Evolutionary conservation across 2,329 filamentous ascomycete species (phyloP), one percentile per base, ranked within the genome.

Genomic region (Aaosphaeria pasadenensis): DNA sequence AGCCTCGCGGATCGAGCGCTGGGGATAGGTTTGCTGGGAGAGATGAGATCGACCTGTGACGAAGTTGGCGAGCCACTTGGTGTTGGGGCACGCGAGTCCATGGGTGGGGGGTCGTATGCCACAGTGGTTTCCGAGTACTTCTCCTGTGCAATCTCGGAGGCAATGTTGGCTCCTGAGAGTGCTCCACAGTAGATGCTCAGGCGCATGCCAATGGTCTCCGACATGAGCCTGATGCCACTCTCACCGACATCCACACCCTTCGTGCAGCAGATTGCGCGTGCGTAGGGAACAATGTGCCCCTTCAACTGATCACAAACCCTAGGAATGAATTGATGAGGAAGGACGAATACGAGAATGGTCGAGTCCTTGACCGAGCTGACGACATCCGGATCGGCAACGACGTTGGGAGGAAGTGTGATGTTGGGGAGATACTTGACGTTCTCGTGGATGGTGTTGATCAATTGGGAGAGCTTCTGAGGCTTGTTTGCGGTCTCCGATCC

Each of bases 41-140:
- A 70, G 54, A 79, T 77, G 13, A 82, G 73, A 52, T 80, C 76
- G 44, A 77, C 73, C 41, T 75, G 71, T 0, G 76, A 76, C 11
- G 64, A 65, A 38, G 62, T 75, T 5, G 82, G 81, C 35, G 73
- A 74, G 36, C 63, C 67, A 42, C 76, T 69, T 51, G 80, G 72
- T 73, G 87, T 86, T 1, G 88, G 85, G 39, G 85, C 84, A 60
- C 87, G 84, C 59, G 88, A 94, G 73, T 97, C 92, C 76, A 95
- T 84, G 11, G 83, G 81, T 1, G 94, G 94, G 28, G 94, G 92
- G 64, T 96, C 91, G 71, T 99, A 99, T 42, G 91, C 94, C 51
- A 99, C 86, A 24, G 92, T 99, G 3, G 94, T 97, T 75, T 97
- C 94, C 52, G 88, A 96, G 82, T 90, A 97, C 71, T 96, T 96